A percentile compares a stretch with the other conserved stretches of the same genome.
Evolutionary conservation across 2,329 filamentous ascomycete species (phyloP).

Genomic region (Pseudogymnoascus sp.): DNA sequence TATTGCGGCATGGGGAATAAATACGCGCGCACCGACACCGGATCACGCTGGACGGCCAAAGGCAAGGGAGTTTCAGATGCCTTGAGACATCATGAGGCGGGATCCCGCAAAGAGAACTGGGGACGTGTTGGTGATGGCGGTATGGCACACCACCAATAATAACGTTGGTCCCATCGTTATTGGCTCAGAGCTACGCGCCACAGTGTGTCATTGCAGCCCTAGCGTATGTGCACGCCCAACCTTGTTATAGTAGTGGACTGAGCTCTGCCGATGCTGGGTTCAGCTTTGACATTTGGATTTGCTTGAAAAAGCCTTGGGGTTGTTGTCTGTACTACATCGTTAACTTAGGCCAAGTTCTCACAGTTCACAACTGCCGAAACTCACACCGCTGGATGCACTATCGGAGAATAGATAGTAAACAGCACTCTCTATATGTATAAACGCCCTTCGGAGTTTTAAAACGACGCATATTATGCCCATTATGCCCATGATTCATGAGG

Average conservation of each 20-base stretch:
- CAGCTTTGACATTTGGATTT: not conserved
- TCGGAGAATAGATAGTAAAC: not conserved
- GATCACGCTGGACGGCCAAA: not conserved
- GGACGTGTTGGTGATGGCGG: not conserved
- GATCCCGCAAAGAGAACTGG: not conserved
- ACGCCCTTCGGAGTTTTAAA: not conserved
- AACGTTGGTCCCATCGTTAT: not conserved
- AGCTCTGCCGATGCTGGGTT: not conserved
- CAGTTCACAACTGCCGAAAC: not conserved
- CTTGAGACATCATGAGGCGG: not conserved
- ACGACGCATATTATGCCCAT: not conserved
- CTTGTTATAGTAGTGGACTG: not conserved
- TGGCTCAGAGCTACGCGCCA: not conserved
- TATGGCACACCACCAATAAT: not conserved
- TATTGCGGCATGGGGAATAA: not conserved
- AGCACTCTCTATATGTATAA: not conserved
- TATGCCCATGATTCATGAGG: not conserved
- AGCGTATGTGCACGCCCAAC: not conserved
- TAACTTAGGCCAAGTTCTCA: not conserved
- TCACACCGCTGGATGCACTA: not conserved
- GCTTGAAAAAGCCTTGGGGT: not conserved
- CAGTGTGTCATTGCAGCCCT: not conserved
- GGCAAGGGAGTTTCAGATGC: not conserved
- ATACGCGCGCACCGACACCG: slow-evolving; percentile 3
- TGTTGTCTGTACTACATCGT: not conserved